Evolutionary conservation across 176 grass and related monocot species (phyloP).

Genomic region (Lolium perenne): DNA sequence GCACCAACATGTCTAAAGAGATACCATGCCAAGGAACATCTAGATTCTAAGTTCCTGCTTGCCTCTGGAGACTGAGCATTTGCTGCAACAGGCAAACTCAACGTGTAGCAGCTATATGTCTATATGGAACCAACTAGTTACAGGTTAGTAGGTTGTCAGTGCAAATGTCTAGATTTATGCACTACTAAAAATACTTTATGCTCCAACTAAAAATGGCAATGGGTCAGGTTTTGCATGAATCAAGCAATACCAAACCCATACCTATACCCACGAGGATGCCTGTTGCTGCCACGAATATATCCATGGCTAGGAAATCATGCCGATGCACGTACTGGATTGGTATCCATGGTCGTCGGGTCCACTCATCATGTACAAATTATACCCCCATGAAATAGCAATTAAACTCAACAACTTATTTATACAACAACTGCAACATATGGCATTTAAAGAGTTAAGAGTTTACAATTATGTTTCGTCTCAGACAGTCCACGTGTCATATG

Average conservation of each 20-base stretch:
- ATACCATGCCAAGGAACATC: constrained; percentile 11
- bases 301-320: neutral
- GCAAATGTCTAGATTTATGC: constrained; percentile 15
- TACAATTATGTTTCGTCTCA: neutral
- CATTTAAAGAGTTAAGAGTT: neutral
- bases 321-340: neutral
- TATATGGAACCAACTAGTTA: neutral
- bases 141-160: constrained; percentile 8
- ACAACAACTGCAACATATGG: neutral
- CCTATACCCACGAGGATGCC: neutral
- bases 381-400: neutral
- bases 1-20: neutral
- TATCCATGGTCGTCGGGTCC: neutral
- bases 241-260: neutral
- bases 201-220: neutral
- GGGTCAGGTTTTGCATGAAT: neutral
- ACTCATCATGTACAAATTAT: neutral
- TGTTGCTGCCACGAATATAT: neutral
- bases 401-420: neutral
- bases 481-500: neutral
- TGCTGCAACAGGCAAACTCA: neutral
- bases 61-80: constrained; percentile 20
- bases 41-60: constrained; percentile 16
- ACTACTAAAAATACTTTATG: neutral
- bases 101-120: constrained; percentile 14